Evolutionary conservation across 1,284 basidiomycete species (phyloP), one percentile per base, ranked within the genome.

Genomic region (Abortiporus biennis): DNA sequence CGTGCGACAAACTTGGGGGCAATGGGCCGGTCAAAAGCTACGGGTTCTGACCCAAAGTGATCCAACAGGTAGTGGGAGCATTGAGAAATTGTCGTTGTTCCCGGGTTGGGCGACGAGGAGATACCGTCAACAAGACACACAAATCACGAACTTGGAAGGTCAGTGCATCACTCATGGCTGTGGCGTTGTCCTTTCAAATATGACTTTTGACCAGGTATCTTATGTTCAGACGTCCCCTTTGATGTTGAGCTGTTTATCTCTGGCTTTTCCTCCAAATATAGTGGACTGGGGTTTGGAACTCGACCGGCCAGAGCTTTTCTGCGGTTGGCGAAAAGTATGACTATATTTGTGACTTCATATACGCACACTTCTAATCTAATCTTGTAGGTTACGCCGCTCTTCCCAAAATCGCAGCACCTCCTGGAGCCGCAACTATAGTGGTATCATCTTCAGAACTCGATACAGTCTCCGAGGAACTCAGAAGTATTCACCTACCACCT

Each of bases 301-400:
- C 76, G 86, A 4, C 80, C 85, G 1, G 88, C 92, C 47, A 72
- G 74, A 11, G 78, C 85, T 0, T 86, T 92, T 52, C 69, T 92
- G 44, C 72, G 74, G 16, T 62, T 92, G 31, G 90, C 89, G 6
- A 85, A 80, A 71, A 72, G 90, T 89, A 54, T 12, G 12, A 13
- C 23, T 13, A 22, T 8, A 13, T 5, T 25, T 42, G 16, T 19
- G 25, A 43, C 21, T 11, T 21, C 5, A 12, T 35, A 15, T 31
- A 22, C 17, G 34, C 16, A 30, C 16, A 34, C 29, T 31, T 27
- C 13, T n/a, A n/a, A n/a, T n/a, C n/a, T n/a, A n/a, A n/a, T n/a
- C n/a, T n/a, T n/a, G n/a, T n/a, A 85, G 82, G 71, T 19, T 82
- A 81, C 53, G 82, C 80, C 17, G 65, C 75, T 5, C 58, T 87